Base-by-base conservation (phyloP, 2,329 filamentous ascomycete species). In the Nemania diffusa region DNA sequence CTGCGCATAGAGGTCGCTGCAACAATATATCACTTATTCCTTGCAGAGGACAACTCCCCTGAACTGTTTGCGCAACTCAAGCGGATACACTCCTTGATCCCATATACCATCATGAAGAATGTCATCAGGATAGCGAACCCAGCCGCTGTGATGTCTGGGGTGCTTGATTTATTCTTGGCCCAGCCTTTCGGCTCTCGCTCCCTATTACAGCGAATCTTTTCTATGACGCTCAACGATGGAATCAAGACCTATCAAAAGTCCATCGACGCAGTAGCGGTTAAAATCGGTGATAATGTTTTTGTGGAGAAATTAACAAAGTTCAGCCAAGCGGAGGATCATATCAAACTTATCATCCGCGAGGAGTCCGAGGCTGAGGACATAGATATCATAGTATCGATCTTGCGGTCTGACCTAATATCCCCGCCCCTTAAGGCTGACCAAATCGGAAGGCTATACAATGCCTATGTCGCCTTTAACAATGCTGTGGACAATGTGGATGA, bases 41-140 rank as follows among this genome's bases (percentile, higher is more conserved):
- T 99, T 51, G 96, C 96, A 5, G 96, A 99, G 79, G 96, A 99
- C 81, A 99, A 99, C 79, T 97, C 95, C 0, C 94, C 96, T 0
- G 96, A 99, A 77, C 81, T 99, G 32, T 98, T 98, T 78, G 93
- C 94, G 0, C 96, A 99, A 79, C 90, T 92, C 4, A 97, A 95
- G 81, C 89, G 92, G 68, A 97, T 98, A 59, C 96, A 99, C 78
- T 97, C 94, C 0, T 87, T 98, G 63, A 91, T 99, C 51, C 96
- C 96, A 0, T 99, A 99, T 77, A 91, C 91, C 0, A 84, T 97
- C 56, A 85, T 99, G 78, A 99, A 99, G 83, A 97, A 98, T 77
- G 93, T 97, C 53, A 98, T 99, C 75, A 90, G 95, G 64, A 93
- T 98, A 73, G 94, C 96, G 24, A 99, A 99, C 74, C 96, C 96